These are phyloP conservation scores for Pseudogymnoascus sp. DNA, from an alignment of 2,329 filamentous ascomycete genomes.

Conservation along the genomic window DNA sequence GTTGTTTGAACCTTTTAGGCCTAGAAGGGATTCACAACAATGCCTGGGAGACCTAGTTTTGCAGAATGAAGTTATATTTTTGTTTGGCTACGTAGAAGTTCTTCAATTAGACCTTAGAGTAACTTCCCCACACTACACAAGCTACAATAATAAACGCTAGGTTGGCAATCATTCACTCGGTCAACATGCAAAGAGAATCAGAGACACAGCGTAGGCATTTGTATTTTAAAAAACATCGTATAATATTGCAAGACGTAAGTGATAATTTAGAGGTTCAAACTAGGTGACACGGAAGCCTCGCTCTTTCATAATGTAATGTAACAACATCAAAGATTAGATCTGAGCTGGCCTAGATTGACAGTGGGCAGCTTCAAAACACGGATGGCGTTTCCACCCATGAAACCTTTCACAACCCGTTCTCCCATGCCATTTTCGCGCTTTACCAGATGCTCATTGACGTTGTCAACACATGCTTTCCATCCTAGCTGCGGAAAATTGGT, in stretches of 20 bases:
- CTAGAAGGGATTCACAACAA: not conserved
- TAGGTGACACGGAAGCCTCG: not conserved
- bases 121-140: not conserved
- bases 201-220: not conserved
- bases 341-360: not conserved
- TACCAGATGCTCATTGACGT: conserved; percentile 11
- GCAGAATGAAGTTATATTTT: not conserved
- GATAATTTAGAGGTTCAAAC: not conserved
- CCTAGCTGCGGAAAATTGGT: conserved; percentile 24
- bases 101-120: not conserved
- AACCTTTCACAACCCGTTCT: conserved; percentile 13
- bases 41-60: not conserved
- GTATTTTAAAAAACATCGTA: not conserved
- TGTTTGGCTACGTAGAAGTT: not conserved
- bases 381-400: conserved; percentile 19
- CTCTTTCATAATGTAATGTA: not conserved
- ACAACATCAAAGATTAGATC: not conserved
- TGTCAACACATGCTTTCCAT: conserved; percentile 22
- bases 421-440: conserved; percentile 1
- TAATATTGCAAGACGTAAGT: not conserved
- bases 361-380: conserved; percentile 17
- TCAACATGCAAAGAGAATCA: not conserved
- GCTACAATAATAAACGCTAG: not conserved
- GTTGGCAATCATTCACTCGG: not conserved
- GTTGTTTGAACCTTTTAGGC: not conserved